Evolutionary conservation across 2,329 filamentous ascomycete species (phyloP).

Genomic region (Blastomyces gilchristii): DNA sequence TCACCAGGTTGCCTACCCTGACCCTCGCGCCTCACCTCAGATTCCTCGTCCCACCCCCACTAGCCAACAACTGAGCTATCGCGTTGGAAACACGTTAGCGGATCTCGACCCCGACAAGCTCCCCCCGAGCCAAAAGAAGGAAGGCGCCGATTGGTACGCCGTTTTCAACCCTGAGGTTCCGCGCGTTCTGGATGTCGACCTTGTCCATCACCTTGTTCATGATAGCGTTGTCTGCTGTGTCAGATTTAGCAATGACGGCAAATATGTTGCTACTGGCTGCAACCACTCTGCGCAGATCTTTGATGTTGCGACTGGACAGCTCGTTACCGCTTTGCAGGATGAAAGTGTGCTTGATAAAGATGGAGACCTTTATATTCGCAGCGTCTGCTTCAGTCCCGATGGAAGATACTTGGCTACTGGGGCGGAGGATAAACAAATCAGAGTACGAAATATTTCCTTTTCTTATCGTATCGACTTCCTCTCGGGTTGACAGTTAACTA

Average conservation of each 20-base stretch:
- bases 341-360: slow-evolving; percentile 67
- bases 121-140: slow-evolving; percentile 77
- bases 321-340: slow-evolving; percentile 83
- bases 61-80: slow-evolving; percentile 39
- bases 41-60: slow-evolving; percentile 71
- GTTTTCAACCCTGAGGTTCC: slow-evolving; percentile 91
- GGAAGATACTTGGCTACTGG: slow-evolving; percentile 89
- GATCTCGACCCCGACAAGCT: slow-evolving; percentile 81
- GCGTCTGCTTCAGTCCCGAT: slow-evolving; percentile 97
- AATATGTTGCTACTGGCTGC: slow-evolving; percentile 92
- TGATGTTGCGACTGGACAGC: slow-evolving; percentile 76
- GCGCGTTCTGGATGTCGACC: slow-evolving; percentile 80
- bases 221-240: slow-evolving; percentile 98
- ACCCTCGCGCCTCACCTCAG: slow-evolving; percentile 72
- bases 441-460: slow-evolving; percentile 48
- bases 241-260: slow-evolving; percentile 88
- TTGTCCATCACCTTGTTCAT: slow-evolving; percentile 85
- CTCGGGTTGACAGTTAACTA: background rate
- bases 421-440: slow-evolving; percentile 93
- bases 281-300: slow-evolving; percentile 99
- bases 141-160: slow-evolving; percentile 85
- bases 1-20: slow-evolving; percentile 75
- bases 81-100: slow-evolving; percentile 61
- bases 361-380: slow-evolving; percentile 91
- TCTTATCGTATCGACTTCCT: background rate